Percentiles rank a stretch among this genome's conserved stretches.
Conservation (phyloP, 345 rosid genomes). For the Cardiospermum halicacabum region DNA sequence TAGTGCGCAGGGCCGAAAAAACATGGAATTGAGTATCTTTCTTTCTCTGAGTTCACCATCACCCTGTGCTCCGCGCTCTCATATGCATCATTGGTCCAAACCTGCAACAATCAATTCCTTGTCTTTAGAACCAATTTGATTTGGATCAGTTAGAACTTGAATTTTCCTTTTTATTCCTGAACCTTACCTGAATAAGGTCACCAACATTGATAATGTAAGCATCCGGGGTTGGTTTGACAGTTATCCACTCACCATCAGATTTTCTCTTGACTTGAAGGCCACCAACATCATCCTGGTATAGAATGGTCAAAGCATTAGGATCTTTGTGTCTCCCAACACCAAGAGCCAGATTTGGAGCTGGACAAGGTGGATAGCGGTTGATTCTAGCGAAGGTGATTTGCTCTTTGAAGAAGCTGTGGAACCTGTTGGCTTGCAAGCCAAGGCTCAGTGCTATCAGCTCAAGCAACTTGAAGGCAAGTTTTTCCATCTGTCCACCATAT, state of each 20-base stretch:
- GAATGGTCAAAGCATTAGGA: conserved; percentile 24
- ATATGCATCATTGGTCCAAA: conserved; percentile 48
- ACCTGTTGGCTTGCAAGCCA: conserved; percentile 23
- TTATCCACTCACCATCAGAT: conserved; percentile 36
- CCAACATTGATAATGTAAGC: conserved; percentile 32
- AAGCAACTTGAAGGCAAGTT: conserved; percentile 30
- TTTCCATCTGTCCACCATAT: conserved; percentile 21
- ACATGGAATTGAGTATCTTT: conserved; percentile 42
- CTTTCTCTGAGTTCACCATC: conserved; percentile 35
- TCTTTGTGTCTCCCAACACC: conserved; percentile 34
- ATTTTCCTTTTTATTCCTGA: too few relatives aligned
- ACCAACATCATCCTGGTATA: conserved; percentile 34
- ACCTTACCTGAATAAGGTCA: conserved; percentile 28
- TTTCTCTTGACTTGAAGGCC: conserved; percentile 34
- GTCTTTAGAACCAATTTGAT: too few relatives aligned
- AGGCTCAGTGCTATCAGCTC: conserved; percentile 31
- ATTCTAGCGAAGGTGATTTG: conserved; percentile 22
- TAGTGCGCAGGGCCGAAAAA: conserved; percentile 38
- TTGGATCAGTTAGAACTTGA: too few relatives aligned
- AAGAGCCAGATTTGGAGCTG: conserved; percentile 28
- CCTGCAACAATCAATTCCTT: conserved; percentile 29
- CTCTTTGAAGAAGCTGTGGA: conserved; percentile 28
- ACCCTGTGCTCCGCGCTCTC: conserved; percentile 49
- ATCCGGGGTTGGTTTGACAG: conserved; percentile 23
- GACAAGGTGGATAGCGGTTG: conserved; percentile 39